Percentiles rank a stretch among this genome's conserved stretches.
phyloP scores from a whole-genome alignment of 2,329 filamentous ascomycete genomes.

The Teratosphaeria zuluensis region DNA sequence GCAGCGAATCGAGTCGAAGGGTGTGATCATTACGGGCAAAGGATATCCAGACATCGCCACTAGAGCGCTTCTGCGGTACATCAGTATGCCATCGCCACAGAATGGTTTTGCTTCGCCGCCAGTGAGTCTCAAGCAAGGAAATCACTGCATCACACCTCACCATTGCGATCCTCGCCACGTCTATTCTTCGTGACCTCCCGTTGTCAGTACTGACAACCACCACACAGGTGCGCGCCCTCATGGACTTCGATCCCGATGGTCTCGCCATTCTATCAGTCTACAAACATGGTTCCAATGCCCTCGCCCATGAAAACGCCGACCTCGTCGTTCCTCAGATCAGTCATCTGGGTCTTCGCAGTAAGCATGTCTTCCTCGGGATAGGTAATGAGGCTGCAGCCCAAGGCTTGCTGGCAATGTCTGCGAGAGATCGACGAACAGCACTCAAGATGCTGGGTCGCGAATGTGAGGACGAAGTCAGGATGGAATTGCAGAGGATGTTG shows the following conservation, averaged over 20 bases:
- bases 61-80: conserved; percentile 49
- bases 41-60: conserved; percentile 72
- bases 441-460: conserved; percentile 38
- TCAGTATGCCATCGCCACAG: conserved; percentile 40
- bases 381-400: conserved; percentile 24
- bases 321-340: conserved; percentile 42
- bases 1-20: conserved; percentile 41
- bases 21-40: conserved; percentile 66
- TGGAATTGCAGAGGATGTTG: conserved; percentile 63
- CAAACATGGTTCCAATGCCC: conserved; percentile 55
- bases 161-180: background rate
- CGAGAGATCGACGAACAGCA: conserved; percentile 51
- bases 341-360: conserved; percentile 55
- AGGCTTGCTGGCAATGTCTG: conserved; percentile 42
- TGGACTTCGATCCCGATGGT: conserved; percentile 71
- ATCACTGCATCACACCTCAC: background rate
- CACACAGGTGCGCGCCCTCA: conserved; percentile 47
- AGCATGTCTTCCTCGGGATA: conserved; percentile 16
- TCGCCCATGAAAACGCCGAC: conserved; percentile 49
- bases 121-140: background rate
- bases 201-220: background rate
- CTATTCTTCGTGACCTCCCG: no score
- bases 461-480: conserved; percentile 30
- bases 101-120: conserved; percentile 36
- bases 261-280: conserved; percentile 66